Percentiles rank a stretch among this genome's conserved stretches.
phyloP scores from a whole-genome alignment of 2,329 filamentous ascomycete genomes.

The Colletotrichum musae region DNA sequence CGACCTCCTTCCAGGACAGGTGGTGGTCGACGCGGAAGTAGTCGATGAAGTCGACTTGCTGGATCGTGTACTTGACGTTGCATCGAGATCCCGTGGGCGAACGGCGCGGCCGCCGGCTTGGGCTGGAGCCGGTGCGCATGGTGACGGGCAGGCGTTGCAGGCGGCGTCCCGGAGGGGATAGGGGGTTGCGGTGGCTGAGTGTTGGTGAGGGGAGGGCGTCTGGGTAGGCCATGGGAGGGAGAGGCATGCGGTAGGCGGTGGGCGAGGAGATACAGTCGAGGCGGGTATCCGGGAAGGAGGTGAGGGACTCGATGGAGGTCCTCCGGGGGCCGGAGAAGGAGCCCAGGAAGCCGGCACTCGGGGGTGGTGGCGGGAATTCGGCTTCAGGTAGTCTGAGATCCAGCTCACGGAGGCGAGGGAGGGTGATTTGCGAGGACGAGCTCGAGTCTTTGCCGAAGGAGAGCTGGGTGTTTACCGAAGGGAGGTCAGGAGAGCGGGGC shows the following conservation, averaged over 20 bases:
- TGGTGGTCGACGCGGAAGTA: conserved; percentile 43
- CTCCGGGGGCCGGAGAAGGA: conserved; percentile 24
- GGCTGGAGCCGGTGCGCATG: conserved; percentile 30
- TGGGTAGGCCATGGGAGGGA: conserved; percentile 38
- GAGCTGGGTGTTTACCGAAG: conserved; percentile 25
- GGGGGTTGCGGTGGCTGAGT: conserved; percentile 25
- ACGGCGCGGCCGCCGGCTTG: conserved; percentile 36
- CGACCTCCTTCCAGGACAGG: conserved; percentile 43
- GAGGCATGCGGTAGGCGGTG: conserved; percentile 36
- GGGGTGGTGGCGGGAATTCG: conserved; percentile 22
- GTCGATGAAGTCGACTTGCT: conserved; percentile 43
- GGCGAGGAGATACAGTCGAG: conserved; percentile 30
- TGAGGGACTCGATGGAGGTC: conserved; percentile 34
- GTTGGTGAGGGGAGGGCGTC: conserved; percentile 38
- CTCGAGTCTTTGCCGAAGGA: conserved; percentile 30
- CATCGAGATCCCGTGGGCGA: conserved; percentile 41
- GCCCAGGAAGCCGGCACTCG: conserved; percentile 30
- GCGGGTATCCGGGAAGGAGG: conserved; percentile 32
- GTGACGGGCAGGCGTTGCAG: conserved; percentile 35
- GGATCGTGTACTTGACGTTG: conserved; percentile 44
- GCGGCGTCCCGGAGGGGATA: conserved; percentile 32
- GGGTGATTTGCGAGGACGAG: conserved; percentile 28
- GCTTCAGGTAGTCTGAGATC: conserved; percentile 37
- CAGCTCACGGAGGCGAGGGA: conserved; percentile 41
- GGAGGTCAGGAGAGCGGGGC: conserved; percentile 33